Evolutionary conservation across 1,139 yeast genomes (phyloP).

Genomic region (Hanseniaspora sp.): DNA sequence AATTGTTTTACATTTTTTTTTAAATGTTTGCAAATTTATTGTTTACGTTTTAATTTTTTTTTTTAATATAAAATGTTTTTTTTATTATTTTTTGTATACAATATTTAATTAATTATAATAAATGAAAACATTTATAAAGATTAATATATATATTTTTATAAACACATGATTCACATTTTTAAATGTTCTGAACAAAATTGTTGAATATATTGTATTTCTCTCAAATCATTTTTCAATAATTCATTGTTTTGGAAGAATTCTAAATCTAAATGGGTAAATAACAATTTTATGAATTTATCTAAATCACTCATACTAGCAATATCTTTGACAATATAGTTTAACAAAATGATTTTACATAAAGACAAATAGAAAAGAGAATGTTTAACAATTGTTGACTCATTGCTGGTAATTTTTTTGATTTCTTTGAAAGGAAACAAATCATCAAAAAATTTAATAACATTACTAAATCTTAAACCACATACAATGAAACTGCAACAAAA

Average conservation of each 20-base stretch:
- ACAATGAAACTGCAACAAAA: not conserved
- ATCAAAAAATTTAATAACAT: not conserved
- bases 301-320: not conserved
- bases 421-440: not conserved
- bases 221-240: not conserved
- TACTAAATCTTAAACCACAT: not conserved
- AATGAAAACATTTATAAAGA: too few relatives aligned
- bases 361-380: not conserved
- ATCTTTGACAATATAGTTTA: not conserved
- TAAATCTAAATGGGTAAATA: too few relatives aligned
- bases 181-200: not conserved
- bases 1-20: not conserved
- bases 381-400: not conserved
- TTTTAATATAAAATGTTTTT: too few relatives aligned
- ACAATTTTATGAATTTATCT: not conserved
- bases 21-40: not conserved
- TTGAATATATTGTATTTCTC: conserved; percentile 1
- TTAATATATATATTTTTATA: too few relatives aligned
- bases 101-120: too few relatives aligned
- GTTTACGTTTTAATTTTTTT: not conserved
- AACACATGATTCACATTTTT: too few relatives aligned
- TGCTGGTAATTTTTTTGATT: not conserved
- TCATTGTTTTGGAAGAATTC: too few relatives aligned
- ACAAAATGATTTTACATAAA: not conserved
- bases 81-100: too few relatives aligned